phyloP scores from a whole-genome alignment of 2,329 filamentous ascomycete genomes.

The Hansfordia pulvinata region DNA sequence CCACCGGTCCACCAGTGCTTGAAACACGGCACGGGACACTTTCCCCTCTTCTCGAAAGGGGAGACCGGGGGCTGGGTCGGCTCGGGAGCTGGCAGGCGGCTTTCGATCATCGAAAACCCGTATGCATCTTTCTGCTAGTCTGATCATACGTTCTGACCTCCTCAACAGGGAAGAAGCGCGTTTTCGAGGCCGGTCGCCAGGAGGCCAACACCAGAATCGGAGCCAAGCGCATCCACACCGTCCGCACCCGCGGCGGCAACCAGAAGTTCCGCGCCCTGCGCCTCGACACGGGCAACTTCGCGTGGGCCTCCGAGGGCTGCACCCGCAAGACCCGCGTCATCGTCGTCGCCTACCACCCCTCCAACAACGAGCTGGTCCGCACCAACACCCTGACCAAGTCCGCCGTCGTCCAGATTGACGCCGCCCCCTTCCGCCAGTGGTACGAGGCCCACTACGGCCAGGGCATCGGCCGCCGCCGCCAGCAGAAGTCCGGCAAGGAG shows the following conservation, averaged over 20 bases:
- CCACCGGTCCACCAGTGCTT: too few relatives aligned
- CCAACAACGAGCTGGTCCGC: slow-evolving; percentile 99
- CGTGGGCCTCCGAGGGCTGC: slow-evolving; percentile 95
- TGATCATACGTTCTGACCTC: slow-evolving; percentile 61
- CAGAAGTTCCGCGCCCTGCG: slow-evolving; percentile 98
- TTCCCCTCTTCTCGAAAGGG: background rate
- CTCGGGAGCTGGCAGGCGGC: background rate
- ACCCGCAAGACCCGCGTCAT: slow-evolving; percentile 99
- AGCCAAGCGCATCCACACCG: slow-evolving; percentile 87
- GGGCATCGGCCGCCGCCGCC: slow-evolving; percentile 76
- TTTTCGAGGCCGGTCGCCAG: slow-evolving; percentile 99
- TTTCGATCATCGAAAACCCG: slow-evolving; percentile 45
- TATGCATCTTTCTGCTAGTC: slow-evolving; percentile 33
- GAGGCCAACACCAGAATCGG: slow-evolving; percentile 99
- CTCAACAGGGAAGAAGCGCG: slow-evolving; percentile 80
- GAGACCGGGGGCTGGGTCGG: background rate
- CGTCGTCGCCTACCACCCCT: slow-evolving; percentile 95
- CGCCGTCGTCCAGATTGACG: slow-evolving; percentile 97
- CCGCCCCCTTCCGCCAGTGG: slow-evolving; percentile 98
- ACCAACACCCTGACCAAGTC: slow-evolving; percentile 99
- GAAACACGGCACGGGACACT: background rate
- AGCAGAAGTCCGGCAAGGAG: slow-evolving; percentile 62
- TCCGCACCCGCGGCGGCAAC: slow-evolving; percentile 97
- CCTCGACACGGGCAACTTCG: slow-evolving; percentile 98
- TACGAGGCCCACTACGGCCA: slow-evolving; percentile 99